Evolutionary conservation across 306 rosid genomes (phyloP).

Genomic region (Morella rubra): DNA sequence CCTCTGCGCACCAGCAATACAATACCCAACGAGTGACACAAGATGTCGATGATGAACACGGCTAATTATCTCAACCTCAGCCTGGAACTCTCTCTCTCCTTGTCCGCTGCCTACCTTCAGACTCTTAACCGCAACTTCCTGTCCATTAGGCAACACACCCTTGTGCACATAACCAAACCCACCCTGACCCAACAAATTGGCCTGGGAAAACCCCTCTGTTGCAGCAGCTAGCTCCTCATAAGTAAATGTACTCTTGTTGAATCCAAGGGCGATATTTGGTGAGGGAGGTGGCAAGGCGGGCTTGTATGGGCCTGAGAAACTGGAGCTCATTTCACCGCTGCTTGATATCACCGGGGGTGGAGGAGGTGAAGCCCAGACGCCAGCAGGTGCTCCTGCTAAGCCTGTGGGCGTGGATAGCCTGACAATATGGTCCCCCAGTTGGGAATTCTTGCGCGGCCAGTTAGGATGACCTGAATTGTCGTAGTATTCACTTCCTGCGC

Average conservation of each 20-base stretch:
- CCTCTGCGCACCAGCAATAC: conserved; percentile 67
- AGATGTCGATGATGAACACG: conserved; percentile 88
- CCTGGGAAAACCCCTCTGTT: conserved; percentile 49
- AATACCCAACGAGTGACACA: conserved; percentile 77
- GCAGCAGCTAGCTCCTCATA: conserved; percentile 80
- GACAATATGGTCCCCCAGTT: conserved; percentile 50
- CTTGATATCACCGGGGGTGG: conserved; percentile 21
- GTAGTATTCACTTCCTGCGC: conserved; percentile 42
- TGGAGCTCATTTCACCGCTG: conserved; percentile 52
- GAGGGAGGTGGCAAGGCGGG: conserved; percentile 76
- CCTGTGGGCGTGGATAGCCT: conserved; percentile 42
- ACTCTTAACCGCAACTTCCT: conserved; percentile 79
- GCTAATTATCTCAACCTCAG: conserved; percentile 84
- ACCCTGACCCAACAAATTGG: conserved; percentile 75
- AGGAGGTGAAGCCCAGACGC: conserved; percentile 52
- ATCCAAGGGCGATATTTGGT: conserved; percentile 52
- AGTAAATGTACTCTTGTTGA: conserved; percentile 68
- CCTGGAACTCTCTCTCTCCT: conserved; percentile 82
- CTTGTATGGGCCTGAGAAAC: conserved; percentile 35
- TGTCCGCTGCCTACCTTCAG: conserved; percentile 69
- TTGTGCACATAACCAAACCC: conserved; percentile 89
- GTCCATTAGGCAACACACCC: conserved; percentile 78
- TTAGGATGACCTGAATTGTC: conserved; percentile 31
- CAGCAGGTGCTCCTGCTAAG: conserved; percentile 34
- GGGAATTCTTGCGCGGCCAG: conserved; percentile 42